Evolutionary conservation across 1,139 yeast genomes (phyloP), one percentile per base, ranked within the genome.

Genomic region (Suhomyces kunorum): DNA sequence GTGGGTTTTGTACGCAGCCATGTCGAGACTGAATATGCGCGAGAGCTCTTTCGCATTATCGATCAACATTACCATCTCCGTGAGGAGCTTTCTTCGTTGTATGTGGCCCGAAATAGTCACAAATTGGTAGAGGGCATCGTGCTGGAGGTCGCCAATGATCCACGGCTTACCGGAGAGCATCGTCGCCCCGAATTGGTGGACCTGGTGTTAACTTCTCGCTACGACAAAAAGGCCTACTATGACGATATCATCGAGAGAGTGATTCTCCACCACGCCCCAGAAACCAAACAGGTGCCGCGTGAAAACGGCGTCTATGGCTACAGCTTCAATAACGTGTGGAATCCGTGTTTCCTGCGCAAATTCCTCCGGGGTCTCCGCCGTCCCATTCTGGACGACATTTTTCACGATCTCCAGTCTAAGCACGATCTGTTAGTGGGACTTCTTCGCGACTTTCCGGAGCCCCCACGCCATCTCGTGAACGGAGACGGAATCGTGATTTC

Each of bases 401-500:
- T 61, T 27, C 35, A 42, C 2, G 57, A 55, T 22, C 39, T 49
- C 37, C 49, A 44, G 25, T 12, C 20, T 9, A 33, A 39, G 11
- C 44, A 49, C 27, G 52, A 48, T 24, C 27, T 29, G 8, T 17
- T 48, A 20, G 52, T 48, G 17, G 17, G 25, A 7, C 35, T 36
- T 9, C 41, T 51, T 12, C 37, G 54, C 8, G 53, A 46, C 14
- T 31, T 45, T 34, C 52, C 52, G 1, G 43, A 39, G 3, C 53
- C 53, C 3, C 52, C 53, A 1, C 24, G 19, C 7, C 45, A 32
- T 14, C 40, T 45, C 14, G 43, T 45, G 16, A 28, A 32, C 11
- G 55, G 55, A 1, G 48, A 47, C 22, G 55, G 55, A 8, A 51
- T 51, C 15, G 54, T 50, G 15, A 46, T 53, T 23, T 47, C 48